These are phyloP conservation scores for Parmales sp. DNA, from an alignment of 108 stramenopile genomes.

Conservation along the genomic window DNA sequence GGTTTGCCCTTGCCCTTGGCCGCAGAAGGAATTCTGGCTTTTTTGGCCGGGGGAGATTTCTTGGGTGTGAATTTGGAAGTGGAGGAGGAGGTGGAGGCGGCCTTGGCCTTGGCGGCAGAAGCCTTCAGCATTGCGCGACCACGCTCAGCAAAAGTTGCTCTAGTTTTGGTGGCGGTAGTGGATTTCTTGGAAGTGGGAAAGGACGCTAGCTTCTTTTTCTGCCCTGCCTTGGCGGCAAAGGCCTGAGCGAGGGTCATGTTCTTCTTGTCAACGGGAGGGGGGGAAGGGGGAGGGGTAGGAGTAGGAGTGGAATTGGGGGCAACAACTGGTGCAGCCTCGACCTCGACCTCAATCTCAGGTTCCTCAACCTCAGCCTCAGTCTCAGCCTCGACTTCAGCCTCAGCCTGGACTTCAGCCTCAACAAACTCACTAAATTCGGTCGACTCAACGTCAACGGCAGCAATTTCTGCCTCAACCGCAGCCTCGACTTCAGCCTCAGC, in stretches of 20 bases:
- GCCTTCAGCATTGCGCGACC: conserved; percentile 6
- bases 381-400: background rate
- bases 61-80: too few species aligned
- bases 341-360: background rate
- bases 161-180: conserved; percentile 9
- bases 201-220: conserved; percentile 12
- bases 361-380: background rate
- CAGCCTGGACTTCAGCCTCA: too few species aligned
- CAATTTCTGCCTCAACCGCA: background rate
- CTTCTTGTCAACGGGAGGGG: too few species aligned
- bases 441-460: background rate
- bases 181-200: background rate
- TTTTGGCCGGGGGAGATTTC: too few species aligned
- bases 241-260: too few species aligned
- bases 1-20: too few species aligned
- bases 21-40: too few species aligned
- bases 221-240: conserved; percentile 13
- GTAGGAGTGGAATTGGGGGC: too few species aligned
- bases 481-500: too few species aligned
- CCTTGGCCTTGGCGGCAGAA: too few species aligned
- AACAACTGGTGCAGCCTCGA: conserved; percentile 13
- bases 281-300: conserved; percentile 12
- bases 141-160: background rate
- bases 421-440: background rate
- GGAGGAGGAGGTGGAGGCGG: too few species aligned